A percentile compares a stretch with the other conserved stretches of the same genome.
phyloP scores from a whole-genome alignment of 179 eudicot genomes.

The Nepenthes alata region DNA sequence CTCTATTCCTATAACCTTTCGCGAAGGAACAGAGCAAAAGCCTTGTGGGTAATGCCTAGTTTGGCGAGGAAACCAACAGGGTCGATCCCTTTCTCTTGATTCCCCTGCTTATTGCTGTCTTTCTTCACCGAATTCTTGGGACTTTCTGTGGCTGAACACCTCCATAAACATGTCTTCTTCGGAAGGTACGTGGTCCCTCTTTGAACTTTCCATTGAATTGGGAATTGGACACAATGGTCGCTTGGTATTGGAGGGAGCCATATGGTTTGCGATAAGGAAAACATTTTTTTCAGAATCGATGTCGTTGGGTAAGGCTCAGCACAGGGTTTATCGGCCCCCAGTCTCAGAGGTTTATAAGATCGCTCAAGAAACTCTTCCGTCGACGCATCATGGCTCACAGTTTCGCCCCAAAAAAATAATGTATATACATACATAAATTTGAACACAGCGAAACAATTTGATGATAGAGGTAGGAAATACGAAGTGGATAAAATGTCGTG shows the following conservation, averaged over 20 bases:
- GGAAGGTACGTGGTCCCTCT: too few species aligned
- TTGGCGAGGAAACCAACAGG: slow-evolving; percentile 80
- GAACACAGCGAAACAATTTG: too few species aligned
- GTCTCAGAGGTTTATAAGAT: too few species aligned
- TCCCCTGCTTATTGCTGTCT: slow-evolving; percentile 13
- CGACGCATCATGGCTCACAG: too few species aligned
- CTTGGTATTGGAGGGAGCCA: not conserved
- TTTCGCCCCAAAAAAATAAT: too few species aligned
- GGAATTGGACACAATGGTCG: slow-evolving; percentile 3
- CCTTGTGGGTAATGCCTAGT: slow-evolving; percentile 48
- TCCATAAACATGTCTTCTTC: slow-evolving; percentile 14
- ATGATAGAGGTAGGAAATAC: too few species aligned
- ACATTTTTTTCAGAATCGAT: not conserved
- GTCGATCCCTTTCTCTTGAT: slow-evolving; percentile 46
- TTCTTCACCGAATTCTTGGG: slow-evolving; percentile 5
- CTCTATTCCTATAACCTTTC: slow-evolving; percentile 33
- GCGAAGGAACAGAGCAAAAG: slow-evolving; percentile 73
- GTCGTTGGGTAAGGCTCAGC: too few species aligned
- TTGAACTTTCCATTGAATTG: not conserved
- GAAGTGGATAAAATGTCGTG: too few species aligned
- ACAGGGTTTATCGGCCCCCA: too few species aligned
- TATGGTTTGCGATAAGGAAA: slow-evolving; percentile 5
- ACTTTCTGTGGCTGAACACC: slow-evolving; percentile 28
- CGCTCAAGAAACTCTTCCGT: too few species aligned
- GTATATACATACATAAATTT: too few species aligned